Evolutionary conservation across 106 monocot genomes (phyloP), one percentile per base, ranked within the genome.

Genomic region (Ottelia alismoides): DNA sequence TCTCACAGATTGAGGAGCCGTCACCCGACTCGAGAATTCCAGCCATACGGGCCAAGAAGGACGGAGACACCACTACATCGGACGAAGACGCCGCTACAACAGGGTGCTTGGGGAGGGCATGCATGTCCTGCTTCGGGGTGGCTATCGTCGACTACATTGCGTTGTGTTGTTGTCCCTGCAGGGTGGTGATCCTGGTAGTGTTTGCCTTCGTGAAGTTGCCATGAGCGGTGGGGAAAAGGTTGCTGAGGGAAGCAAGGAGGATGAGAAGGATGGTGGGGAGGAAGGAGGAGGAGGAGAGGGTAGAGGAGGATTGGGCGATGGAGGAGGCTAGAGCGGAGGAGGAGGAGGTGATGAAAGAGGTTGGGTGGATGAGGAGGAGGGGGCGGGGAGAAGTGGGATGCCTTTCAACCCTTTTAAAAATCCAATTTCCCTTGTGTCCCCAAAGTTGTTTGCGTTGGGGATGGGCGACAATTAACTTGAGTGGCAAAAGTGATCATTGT

Each of bases 121-220:
- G 81, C 53, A 49, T 55, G 60, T 54, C 78, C 1, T 87, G 81
- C 59, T 51, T 69, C 3, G 87, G 69, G 5, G 48, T 52, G 18
- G 20, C 49, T 2, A 12, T 87, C 31, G 86, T 68, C 46, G 77
- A 81, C 57, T 78, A 74, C 58, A 60, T 87, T 19, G 81, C 86
- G 0, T 20, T 87, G 19, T 63, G 77, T 47, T 78, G 81, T 62
- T 87, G 86, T 43, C 86, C 86, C 2, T 87, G 86, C 53, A 67
- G 77, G 20, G 65, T 87, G 63, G 61, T 81, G 32, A 74, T 47
- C 62, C 30, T 77, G n/a, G 46, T 87, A 11, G 52, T 62, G 14
- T 28, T 81, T 19, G 61, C 77, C n/a, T 62, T 87, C 45, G 31
- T 87, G 25, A 77, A 74, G 55, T 64, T 69, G 3, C 86, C 86